phyloP scores from a whole-genome alignment of 2,329 filamentous ascomycete genomes.

The Arachnopeziza araneosa region DNA sequence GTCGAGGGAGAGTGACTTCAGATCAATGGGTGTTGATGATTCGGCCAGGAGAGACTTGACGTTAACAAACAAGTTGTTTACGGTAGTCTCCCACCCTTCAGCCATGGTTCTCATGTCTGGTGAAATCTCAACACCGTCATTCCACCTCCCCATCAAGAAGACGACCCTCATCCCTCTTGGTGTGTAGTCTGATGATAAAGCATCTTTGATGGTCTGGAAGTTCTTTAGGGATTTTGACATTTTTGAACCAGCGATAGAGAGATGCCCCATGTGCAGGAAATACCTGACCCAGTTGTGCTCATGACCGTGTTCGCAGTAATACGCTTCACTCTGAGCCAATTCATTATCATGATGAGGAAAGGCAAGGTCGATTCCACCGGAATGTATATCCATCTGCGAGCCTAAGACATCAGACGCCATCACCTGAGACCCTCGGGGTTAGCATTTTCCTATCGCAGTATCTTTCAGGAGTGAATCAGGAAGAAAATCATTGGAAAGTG shows the following conservation, averaged over 20 bases:
- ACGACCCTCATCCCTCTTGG: conserved; percentile 75
- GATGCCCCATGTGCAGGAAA: conserved; percentile 91
- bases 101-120: conserved; percentile 72
- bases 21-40: conserved; percentile 25
- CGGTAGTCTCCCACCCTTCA: conserved; percentile 71
- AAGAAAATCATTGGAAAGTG: too few species aligned
- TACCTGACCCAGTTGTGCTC: conserved; percentile 85
- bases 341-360: conserved; percentile 96
- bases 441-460: too few species aligned
- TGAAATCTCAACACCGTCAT: conserved; percentile 86
- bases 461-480: too few species aligned
- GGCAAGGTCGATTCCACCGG: conserved; percentile 82
- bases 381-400: conserved; percentile 83
- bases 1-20: conserved; percentile 20
- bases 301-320: conserved; percentile 46
- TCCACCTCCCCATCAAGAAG: conserved; percentile 84
- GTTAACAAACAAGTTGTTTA: conserved; percentile 62
- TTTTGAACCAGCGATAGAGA: conserved; percentile 84
- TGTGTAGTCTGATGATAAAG: conserved; percentile 65
- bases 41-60: conserved; percentile 49
- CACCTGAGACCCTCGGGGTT: too few species aligned
- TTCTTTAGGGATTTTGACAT: conserved; percentile 97
- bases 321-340: conserved; percentile 84
- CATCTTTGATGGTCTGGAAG: conserved; percentile 87
- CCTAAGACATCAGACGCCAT: conserved; percentile 92